These are phyloP conservation scores for Backusella circina DNA, from an alignment of 192 early-diverging fungal genomes.

Conservation along the genomic window DNA sequence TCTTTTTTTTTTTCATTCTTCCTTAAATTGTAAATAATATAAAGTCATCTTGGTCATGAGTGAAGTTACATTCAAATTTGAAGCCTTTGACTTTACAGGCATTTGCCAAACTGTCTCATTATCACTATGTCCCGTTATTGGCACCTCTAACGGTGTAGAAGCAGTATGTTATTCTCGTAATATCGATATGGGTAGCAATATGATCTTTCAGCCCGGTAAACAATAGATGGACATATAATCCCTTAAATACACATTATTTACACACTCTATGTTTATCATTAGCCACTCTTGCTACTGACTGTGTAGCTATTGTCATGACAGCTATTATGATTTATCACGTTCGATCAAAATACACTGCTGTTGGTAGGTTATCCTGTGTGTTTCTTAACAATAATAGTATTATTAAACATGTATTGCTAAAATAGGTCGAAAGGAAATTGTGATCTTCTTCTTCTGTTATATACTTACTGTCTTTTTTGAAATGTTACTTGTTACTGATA, in stretches of 20 bases:
- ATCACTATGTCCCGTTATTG: constrained; percentile 89
- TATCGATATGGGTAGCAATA: constrained; percentile 76
- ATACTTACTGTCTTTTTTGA: constrained; percentile 70
- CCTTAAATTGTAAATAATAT: not conserved
- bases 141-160: constrained; percentile 68
- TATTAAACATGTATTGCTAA: constrained; percentile 13
- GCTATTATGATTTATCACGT: constrained; percentile 98
- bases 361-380: constrained; percentile 61
- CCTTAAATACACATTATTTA: too few species aligned
- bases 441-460: constrained; percentile 89
- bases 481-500: constrained; percentile 71
- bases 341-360: constrained; percentile 96
- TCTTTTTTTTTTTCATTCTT: not conserved
- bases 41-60: constrained; percentile 16
- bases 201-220: constrained; percentile 90
- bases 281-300: constrained; percentile 91
- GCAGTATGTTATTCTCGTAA: constrained; percentile 95
- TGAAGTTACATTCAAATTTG: constrained; percentile 31
- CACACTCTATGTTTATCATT: not conserved
- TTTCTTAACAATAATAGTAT: not conserved
- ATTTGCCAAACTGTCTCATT: constrained; percentile 84
- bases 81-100: constrained; percentile 86
- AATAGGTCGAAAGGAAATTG: constrained; percentile 83
- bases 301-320: constrained; percentile 93
- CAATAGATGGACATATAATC: not conserved